phyloP scores from a whole-genome alignment of 257 asterid genomes.

The Solanum ossicruentum region DNA sequence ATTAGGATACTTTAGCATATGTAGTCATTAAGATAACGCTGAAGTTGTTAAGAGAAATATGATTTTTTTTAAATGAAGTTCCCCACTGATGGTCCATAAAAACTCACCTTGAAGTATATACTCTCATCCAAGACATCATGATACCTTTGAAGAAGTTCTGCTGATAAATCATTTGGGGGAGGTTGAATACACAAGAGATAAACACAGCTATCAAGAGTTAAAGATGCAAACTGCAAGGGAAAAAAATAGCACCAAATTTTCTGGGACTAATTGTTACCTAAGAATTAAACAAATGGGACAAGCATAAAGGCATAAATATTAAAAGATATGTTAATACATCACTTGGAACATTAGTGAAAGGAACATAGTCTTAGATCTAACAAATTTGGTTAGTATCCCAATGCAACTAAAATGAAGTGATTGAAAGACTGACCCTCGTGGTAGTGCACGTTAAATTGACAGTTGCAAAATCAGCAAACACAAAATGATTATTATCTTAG shows the following conservation, averaged over 20 bases:
- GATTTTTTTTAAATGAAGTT: background rate
- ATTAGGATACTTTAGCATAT: background rate
- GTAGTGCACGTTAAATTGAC: background rate
- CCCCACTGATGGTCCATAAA: background rate
- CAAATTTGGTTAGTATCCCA: background rate
- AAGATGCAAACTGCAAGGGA: background rate
- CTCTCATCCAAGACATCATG: conserved; percentile 5
- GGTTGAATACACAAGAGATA: conserved; percentile 3
- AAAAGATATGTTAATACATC: background rate
- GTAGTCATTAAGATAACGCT: background rate
- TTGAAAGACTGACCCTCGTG: background rate
- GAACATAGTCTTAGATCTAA: background rate
- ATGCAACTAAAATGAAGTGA: background rate
- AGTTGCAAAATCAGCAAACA: background rate
- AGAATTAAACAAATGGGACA: background rate
- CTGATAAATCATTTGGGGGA: conserved; percentile 5
- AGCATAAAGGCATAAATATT: background rate
- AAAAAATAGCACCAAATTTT: background rate
- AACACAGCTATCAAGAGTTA: conserved; percentile 9
- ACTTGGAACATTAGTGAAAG: background rate
- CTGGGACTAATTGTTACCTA: background rate
- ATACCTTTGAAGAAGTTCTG: conserved; percentile 1
- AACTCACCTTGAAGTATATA: conserved; percentile 2
- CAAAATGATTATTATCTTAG: background rate
- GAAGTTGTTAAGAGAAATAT: background rate